These are phyloP conservation scores for Dendrocalamus sinicus DNA, from an alignment of 176 grass and related monocot species.

Conservation along the genomic window DNA sequence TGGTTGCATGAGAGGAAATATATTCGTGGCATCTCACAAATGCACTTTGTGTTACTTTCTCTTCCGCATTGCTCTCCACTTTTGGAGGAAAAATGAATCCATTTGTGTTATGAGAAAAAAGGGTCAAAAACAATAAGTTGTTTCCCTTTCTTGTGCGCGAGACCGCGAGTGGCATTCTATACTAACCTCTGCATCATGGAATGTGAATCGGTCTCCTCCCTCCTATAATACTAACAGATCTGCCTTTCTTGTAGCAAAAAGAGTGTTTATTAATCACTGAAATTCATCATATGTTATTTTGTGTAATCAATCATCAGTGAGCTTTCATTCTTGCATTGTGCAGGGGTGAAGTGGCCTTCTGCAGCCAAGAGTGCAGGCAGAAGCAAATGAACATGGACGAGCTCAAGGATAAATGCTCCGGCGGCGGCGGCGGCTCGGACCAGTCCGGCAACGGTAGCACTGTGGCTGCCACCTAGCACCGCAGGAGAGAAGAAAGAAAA, in stretches of 20 bases:
- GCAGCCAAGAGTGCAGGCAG: slow-evolving; percentile 81
- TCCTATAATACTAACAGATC: slow-evolving; percentile 34
- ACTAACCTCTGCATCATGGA: slow-evolving; percentile 25
- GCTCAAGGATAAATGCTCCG: slow-evolving; percentile 63
- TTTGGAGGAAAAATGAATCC: not conserved
- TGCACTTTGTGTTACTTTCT: slow-evolving; percentile 1
- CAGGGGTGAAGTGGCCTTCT: slow-evolving; percentile 91
- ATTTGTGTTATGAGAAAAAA: not conserved
- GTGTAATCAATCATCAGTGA: slow-evolving; percentile 16
- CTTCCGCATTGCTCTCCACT: slow-evolving; percentile 12
- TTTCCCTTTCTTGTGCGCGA: slow-evolving; percentile 36
- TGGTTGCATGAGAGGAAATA: slow-evolving; percentile 18
- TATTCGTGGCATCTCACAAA: not conserved
- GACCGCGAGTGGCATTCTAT: slow-evolving; percentile 22
- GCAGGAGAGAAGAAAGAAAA: not conserved
- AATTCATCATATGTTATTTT: not conserved
- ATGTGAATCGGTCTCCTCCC: slow-evolving; percentile 38
- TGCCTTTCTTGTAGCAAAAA: not conserved
- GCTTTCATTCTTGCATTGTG: slow-evolving; percentile 18
- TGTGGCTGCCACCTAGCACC: slow-evolving; percentile 60
- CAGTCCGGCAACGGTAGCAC: slow-evolving; percentile 57
- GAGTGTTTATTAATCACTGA: not conserved
- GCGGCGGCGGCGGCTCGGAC: slow-evolving; percentile 44
- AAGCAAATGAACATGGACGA: slow-evolving; percentile 85
- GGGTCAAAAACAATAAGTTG: not conserved